Percentiles rank a stretch among this genome's conserved stretches.
These are phyloP conservation scores for Coniochaeta pulveracea DNA, from an alignment of 2,329 filamentous ascomycete species.

Conservation along the genomic window DNA sequence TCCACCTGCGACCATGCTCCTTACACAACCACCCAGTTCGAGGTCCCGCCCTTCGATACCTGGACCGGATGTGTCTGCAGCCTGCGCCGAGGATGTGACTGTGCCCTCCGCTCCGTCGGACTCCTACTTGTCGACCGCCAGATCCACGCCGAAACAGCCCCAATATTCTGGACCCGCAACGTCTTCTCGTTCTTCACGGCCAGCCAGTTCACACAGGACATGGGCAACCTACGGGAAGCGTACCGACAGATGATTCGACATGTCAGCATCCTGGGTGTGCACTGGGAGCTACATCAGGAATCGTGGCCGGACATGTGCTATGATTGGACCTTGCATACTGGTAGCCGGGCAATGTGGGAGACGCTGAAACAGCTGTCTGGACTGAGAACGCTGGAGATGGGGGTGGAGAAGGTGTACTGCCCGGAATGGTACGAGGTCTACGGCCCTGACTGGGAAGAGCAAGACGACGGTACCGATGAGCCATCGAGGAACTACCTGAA, in stretches of 20 bases:
- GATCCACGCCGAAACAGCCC: background rate
- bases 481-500: too few species aligned
- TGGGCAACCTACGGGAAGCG: background rate
- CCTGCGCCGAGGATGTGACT: too few species aligned
- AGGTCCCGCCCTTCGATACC: background rate
- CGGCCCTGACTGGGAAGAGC: background rate
- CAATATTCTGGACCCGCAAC: conserved; percentile 1
- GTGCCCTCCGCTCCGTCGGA: background rate
- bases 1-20: conserved; percentile 1
- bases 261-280: conserved; percentile 1
- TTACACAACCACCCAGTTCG: background rate
- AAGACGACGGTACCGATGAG: background rate
- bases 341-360: background rate
- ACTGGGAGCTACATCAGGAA: too few species aligned
- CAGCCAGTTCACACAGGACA: background rate
- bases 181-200: background rate
- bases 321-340: too few species aligned
- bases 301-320: too few species aligned
- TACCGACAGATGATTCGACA: background rate
- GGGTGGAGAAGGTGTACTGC: background rate
- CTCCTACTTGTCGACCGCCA: background rate
- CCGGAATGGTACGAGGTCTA: background rate
- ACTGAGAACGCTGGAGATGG: background rate
- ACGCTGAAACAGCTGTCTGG: background rate
- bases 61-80: background rate